A percentile compares a stretch with the other conserved stretches of the same genome.
These are phyloP conservation scores for Piper longum DNA, from an alignment of 164 flowering plant species.

Conservation along the genomic window DNA sequence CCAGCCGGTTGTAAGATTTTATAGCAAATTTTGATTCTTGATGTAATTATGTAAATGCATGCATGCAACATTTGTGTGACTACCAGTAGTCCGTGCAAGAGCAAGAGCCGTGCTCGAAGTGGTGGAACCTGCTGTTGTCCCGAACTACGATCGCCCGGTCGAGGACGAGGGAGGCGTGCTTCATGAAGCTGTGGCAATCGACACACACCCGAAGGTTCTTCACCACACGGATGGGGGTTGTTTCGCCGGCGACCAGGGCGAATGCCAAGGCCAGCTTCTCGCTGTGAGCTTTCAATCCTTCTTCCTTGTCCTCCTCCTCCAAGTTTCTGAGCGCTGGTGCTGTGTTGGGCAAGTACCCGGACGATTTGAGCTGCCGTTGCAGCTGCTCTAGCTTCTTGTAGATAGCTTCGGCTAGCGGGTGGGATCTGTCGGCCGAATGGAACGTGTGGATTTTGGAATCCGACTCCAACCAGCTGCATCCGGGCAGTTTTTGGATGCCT, in stretches of 20 bases:
- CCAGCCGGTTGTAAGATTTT: no score
- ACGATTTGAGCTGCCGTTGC: neutral
- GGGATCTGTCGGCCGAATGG: slow-evolving; percentile 5
- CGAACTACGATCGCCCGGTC: slow-evolving; percentile 1
- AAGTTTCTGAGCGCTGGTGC: neutral
- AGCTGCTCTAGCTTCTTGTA: slow-evolving; percentile 2
- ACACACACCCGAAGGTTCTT: slow-evolving; percentile 5
- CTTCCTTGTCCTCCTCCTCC: slow-evolving; percentile 7
- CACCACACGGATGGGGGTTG: neutral
- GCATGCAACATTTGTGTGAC: neutral
- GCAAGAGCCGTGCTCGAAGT: neutral
- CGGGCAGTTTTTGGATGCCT: slow-evolving; percentile 7
- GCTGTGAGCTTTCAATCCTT: slow-evolving; percentile 3
- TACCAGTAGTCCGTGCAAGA: neutral
- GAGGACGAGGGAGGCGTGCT: neutral
- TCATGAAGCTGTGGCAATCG: slow-evolving; percentile 3
- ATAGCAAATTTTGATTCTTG: no score
- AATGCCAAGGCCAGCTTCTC: slow-evolving; percentile 5
- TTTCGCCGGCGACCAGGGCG: neutral
- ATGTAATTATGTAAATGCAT: no score
- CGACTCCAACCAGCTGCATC: slow-evolving; percentile 8
- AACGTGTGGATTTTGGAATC: slow-evolving; percentile 4
- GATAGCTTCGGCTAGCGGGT: slow-evolving; percentile 2
- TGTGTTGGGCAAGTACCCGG: slow-evolving; percentile 1
- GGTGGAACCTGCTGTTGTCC: neutral